phyloP scores from a whole-genome alignment of 257 asterid species.

The Solanum ossicruentum region DNA sequence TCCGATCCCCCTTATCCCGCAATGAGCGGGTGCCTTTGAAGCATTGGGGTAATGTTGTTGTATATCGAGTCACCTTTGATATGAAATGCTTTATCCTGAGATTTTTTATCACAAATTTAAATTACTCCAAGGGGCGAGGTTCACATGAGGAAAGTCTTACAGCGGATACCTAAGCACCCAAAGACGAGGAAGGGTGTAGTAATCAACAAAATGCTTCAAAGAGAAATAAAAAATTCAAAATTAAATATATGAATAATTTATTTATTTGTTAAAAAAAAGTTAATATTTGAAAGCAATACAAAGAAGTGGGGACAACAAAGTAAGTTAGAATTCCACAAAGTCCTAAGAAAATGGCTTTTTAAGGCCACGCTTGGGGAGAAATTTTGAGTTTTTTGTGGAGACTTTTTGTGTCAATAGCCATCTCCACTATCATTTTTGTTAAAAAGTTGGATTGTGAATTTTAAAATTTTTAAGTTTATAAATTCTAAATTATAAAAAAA shows the following conservation, averaged over 20 bases:
- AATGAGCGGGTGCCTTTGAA: no score
- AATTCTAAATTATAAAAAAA: neutral
- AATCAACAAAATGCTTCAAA: no score
- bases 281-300: neutral
- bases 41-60: no score
- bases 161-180: no score
- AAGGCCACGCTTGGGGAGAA: constrained; percentile 2
- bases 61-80: neutral
- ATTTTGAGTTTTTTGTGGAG: neutral
- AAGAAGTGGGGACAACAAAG: neutral
- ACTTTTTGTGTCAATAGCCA: constrained; percentile 7
- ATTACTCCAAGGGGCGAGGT: neutral
- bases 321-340: neutral
- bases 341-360: constrained; percentile 18
- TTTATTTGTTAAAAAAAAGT: neutral
- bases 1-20: no score
- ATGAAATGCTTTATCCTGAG: neutral
- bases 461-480: neutral
- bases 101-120: neutral
- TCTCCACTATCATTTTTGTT: neutral
- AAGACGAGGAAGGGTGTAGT: no score
- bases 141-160: no score
- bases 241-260: neutral
- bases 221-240: neutral
- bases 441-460: fast-evolving